Evolutionary conservation across 768 basidiomycete species (phyloP).

Genomic region (Trametopsis cervina): DNA sequence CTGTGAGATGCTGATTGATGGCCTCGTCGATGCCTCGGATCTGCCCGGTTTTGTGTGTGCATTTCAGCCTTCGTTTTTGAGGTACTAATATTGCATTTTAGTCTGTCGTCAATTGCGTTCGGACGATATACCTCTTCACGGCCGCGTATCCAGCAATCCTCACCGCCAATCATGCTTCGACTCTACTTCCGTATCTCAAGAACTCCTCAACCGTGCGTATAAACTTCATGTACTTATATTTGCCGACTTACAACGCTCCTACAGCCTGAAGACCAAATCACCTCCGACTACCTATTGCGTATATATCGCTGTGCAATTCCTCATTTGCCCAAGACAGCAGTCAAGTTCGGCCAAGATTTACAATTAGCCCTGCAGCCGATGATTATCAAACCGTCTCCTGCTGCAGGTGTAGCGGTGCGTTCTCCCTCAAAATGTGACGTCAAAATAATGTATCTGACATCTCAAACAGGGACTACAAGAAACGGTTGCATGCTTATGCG

Average conservation of each 20-base stretch:
- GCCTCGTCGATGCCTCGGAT: slow-evolving; percentile 81
- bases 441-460: neutral
- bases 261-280: slow-evolving; percentile 77
- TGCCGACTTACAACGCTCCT: slow-evolving; percentile 1
- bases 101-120: slow-evolving; percentile 79
- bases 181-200: slow-evolving; percentile 86
- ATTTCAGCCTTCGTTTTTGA: neutral
- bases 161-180: slow-evolving; percentile 77
- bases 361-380: slow-evolving; percentile 80
- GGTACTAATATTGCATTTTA: slow-evolving; percentile 22
- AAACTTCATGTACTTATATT: neutral
- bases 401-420: slow-evolving; percentile 59
- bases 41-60: slow-evolving; percentile 66
- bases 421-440: neutral
- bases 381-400: slow-evolving; percentile 78
- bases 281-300: slow-evolving; percentile 81
- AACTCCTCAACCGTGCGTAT: slow-evolving; percentile 63
- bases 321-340: slow-evolving; percentile 83
- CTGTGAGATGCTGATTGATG: slow-evolving; percentile 81
- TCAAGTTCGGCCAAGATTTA: slow-evolving; percentile 83
- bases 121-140: slow-evolving; percentile 78
- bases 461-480: slow-evolving; percentile 72
- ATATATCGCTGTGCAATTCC: slow-evolving; percentile 84
- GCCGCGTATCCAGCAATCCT: slow-evolving; percentile 80
- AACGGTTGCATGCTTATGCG: slow-evolving; percentile 87